phyloP scores from a whole-genome alignment of 2,329 filamentous ascomycete genomes.

The Cladosporium sp. region DNA sequence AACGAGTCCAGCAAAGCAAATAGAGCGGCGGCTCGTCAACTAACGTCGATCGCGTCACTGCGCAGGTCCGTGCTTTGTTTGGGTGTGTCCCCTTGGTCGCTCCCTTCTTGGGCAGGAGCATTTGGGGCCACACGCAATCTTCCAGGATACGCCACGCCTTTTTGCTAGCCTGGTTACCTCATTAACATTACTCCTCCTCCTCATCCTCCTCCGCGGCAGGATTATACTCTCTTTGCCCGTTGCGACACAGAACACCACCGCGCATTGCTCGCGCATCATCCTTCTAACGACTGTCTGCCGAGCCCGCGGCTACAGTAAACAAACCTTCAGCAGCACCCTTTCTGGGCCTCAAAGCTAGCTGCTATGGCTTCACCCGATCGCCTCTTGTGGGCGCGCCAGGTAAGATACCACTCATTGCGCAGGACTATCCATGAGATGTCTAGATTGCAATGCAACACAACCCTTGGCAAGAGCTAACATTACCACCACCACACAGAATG shows the following conservation, averaged over 20 bases:
- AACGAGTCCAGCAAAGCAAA: not conserved
- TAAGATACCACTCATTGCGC: not conserved
- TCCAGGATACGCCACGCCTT: not conserved
- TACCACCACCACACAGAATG: not conserved
- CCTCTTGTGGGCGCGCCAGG: constrained; percentile 13
- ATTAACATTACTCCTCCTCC: not conserved
- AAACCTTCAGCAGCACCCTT: not conserved
- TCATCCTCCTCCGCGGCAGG: not conserved
- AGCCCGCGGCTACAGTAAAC: constrained; percentile 1
- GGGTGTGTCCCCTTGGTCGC: not conserved
- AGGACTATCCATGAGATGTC: not conserved
- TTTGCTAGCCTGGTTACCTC: not conserved
- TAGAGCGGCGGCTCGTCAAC: not conserved
- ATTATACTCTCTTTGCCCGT: not conserved
- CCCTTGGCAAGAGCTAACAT: not conserved
- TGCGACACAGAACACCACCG: not conserved
- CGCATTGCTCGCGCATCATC: constrained; percentile 7
- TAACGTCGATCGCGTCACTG: constrained; percentile 14
- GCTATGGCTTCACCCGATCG: constrained; percentile 8
- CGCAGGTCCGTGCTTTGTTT: constrained; percentile 8
- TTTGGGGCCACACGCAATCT: constrained; percentile 13
- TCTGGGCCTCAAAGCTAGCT: not conserved
- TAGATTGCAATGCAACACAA: not conserved
- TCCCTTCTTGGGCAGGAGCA: constrained; percentile 2
- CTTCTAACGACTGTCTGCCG: not conserved